Evolutionary conservation across 2,329 filamentous ascomycete genomes (phyloP), one percentile per base, ranked within the genome.

Genomic region (Exophiala bonariae): DNA sequence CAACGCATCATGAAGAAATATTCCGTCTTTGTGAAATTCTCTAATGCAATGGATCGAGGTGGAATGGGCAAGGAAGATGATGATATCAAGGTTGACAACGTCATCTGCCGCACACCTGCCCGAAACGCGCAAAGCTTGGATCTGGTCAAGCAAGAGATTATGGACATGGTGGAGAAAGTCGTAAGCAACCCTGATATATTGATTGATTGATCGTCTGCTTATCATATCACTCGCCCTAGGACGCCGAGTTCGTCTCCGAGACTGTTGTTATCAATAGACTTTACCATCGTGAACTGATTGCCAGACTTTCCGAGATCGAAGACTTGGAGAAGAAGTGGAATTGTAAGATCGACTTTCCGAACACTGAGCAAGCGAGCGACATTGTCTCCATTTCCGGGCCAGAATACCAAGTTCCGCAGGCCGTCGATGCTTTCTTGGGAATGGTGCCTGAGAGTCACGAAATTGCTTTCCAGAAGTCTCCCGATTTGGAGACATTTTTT

Each of bases 1-100:
- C 93, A 99, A 69, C 89, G 92, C 45, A 97, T 99, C 74, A 99
- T 99, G 93, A 97, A 99, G 77, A 97, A 97, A 72, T 95, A 99
- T 71, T 97, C 93, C 0, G 93, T 99, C 59, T 99, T 99, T 61
- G 93, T 99, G 73, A 99, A 99, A 67, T 99, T 99, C 64, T 96
- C 90, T 56, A 99, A 99, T 61, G 93, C 93, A 13, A 97, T 97
- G 91, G 93, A 99, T 65, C 86, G 93, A 64, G 93, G 89, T 54
- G 86, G 91, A 28, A 86, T 95, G 68, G 89, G 90, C 56, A 91
- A 95, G 58, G 91, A 97, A 64, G 93, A 99, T 63, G 93, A 99
- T 64, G 93, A 99, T 65, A 89, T 96, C 71, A 96, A 96, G 69
- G 90, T 97, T 36, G 93, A 99, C 73, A 97, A 99, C 65, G 93